Conservation (phyloP, 768 basidiomycete species). For the Amanita pseudoporphyria region DNA sequence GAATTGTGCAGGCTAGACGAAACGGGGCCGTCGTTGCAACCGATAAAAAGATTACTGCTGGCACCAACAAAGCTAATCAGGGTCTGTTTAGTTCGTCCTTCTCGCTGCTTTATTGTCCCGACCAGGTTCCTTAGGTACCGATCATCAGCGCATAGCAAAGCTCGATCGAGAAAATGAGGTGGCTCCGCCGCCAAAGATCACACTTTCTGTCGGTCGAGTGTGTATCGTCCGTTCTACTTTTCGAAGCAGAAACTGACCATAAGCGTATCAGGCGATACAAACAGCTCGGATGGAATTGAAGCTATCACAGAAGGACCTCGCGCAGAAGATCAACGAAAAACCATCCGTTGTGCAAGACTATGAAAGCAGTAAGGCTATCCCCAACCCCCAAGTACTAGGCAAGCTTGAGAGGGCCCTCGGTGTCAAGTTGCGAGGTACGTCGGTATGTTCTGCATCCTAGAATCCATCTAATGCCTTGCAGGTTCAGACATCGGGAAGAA, state of each 20-base stretch:
- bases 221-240: slow-evolving; percentile 14
- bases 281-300: slow-evolving; percentile 68
- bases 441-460: neutral
- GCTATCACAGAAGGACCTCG: slow-evolving; percentile 86
- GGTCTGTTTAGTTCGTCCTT: slow-evolving; percentile 31
- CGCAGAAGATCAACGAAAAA: slow-evolving; percentile 91
- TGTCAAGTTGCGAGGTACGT: slow-evolving; percentile 82
- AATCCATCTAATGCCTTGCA: slow-evolving; percentile 18
- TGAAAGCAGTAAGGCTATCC: slow-evolving; percentile 80
- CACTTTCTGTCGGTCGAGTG: slow-evolving; percentile 65
- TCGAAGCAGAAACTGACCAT: slow-evolving; percentile 2
- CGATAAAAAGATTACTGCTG: slow-evolving; percentile 67
- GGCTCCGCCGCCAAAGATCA: slow-evolving; percentile 79
- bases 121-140: slow-evolving; percentile 48
- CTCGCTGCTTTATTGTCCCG: neutral
- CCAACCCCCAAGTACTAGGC: slow-evolving; percentile 74
- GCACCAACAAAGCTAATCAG: slow-evolving; percentile 67
- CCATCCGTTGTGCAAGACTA: slow-evolving; percentile 83
- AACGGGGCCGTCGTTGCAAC: slow-evolving; percentile 70
- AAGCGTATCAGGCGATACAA: slow-evolving; percentile 58
- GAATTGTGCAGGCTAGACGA: slow-evolving; percentile 52
- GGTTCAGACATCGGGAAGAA: slow-evolving; percentile 82
- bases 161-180: slow-evolving; percentile 95
- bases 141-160: slow-evolving; percentile 90
- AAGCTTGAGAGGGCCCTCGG: slow-evolving; percentile 84